Percentiles rank a stretch among this genome's conserved stretches.
These are phyloP conservation scores for Afroboletus lepidellus DNA, from an alignment of 1,284 basidiomycete species.

Conservation along the genomic window DNA sequence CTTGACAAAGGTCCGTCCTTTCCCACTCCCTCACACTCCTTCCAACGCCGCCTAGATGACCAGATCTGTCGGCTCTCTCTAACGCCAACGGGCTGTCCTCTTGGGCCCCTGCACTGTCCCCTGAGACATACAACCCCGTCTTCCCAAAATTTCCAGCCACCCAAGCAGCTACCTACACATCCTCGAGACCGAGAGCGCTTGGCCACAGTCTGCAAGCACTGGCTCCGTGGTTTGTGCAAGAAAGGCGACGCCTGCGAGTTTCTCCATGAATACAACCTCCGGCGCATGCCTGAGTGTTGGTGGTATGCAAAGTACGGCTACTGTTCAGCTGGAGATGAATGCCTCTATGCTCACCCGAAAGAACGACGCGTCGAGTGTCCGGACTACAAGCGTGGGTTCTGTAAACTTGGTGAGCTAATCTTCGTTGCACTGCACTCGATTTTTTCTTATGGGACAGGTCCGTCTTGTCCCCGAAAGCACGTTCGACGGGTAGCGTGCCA, in stretches of 20 bases:
- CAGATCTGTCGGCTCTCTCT: slow-evolving; percentile 88
- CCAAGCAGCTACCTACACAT: slow-evolving; percentile 76
- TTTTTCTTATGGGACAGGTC: slow-evolving; percentile 52
- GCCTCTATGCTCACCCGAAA: slow-evolving; percentile 97
- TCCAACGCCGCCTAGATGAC: slow-evolving; percentile 57
- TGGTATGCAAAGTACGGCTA: slow-evolving; percentile 99
- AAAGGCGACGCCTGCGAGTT: slow-evolving; percentile 99
- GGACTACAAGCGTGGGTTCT: slow-evolving; percentile 95
- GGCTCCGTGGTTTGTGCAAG: slow-evolving; percentile 97
- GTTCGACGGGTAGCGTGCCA: slow-evolving; percentile 90
- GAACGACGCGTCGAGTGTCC: slow-evolving; percentile 93
- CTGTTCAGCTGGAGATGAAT: slow-evolving; percentile 97
- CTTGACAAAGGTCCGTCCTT: slow-evolving; percentile 80
- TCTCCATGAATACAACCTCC: slow-evolving; percentile 96
- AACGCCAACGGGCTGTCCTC: slow-evolving; percentile 80
- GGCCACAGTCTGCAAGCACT: slow-evolving; percentile 98
- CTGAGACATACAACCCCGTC: slow-evolving; percentile 88
- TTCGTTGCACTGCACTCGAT: neutral
- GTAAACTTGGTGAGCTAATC: slow-evolving; percentile 70
- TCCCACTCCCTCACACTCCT: neutral
- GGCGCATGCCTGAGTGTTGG: slow-evolving; percentile 99
- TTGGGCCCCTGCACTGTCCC: slow-evolving; percentile 86
- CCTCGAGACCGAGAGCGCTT: slow-evolving; percentile 84
- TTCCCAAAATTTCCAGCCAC: slow-evolving; percentile 82
- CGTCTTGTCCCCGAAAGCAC: slow-evolving; percentile 89